Percentiles rank a stretch among this genome's conserved stretches.
Evolutionary conservation across 352 stramenopile species (phyloP).

Genomic region (Pythium apleroticum): DNA sequence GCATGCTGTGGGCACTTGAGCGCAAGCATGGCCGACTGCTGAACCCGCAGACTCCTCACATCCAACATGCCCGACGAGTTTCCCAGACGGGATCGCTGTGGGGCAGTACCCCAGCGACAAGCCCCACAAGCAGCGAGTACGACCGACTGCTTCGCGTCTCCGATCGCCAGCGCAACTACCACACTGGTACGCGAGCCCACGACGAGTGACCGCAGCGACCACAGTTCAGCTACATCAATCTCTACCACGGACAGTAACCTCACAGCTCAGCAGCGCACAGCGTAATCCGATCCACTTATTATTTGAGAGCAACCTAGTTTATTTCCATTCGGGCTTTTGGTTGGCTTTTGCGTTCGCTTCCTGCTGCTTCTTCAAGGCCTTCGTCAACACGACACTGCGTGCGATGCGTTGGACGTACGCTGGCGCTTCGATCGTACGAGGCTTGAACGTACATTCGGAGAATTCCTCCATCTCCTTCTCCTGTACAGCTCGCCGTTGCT

Average conservation of each 20-base stretch:
- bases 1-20: constrained; percentile 29
- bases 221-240: not conserved
- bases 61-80: constrained; percentile 21
- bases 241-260: not conserved
- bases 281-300: constrained; percentile 1
- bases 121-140: constrained; percentile 22
- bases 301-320: constrained; percentile 12
- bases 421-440: constrained; percentile 77
- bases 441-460: constrained; percentile 84
- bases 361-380: constrained; percentile 61
- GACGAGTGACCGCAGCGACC: not conserved
- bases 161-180: not conserved
- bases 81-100: constrained; percentile 22
- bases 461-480: constrained; percentile 86
- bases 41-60: constrained; percentile 32
- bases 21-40: constrained; percentile 29
- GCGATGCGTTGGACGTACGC: constrained; percentile 86
- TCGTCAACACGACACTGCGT: constrained; percentile 68
- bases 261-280: not conserved
- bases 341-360: constrained; percentile 36
- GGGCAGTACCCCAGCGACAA: constrained; percentile 19
- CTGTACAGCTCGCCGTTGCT: constrained; percentile 69
- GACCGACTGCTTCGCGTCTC: constrained; percentile 20
- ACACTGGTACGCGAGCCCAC: not conserved
- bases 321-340: constrained; percentile 75